Evolutionary conservation across 768 basidiomycete species (phyloP).

Genomic region (Gloeophyllum trabeum): DNA sequence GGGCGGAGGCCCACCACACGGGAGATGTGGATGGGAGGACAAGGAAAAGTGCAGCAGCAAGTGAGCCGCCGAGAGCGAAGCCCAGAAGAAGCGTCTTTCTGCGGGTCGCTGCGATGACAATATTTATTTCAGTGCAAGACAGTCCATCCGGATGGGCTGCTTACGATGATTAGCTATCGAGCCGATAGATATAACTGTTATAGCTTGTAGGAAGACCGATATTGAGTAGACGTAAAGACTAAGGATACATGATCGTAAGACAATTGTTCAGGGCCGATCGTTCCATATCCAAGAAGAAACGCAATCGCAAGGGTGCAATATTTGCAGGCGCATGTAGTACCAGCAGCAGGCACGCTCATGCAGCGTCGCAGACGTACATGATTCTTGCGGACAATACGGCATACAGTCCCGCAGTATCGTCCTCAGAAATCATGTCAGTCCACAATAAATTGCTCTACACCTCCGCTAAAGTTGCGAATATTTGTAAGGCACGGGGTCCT

Average conservation of each 20-base stretch:
- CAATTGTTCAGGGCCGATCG: not conserved
- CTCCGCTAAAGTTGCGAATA: no score
- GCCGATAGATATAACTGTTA: slow-evolving; percentile 94
- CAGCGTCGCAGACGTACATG: not conserved
- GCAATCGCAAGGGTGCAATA: no score
- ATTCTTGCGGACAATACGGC: no score
- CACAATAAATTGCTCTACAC: no score
- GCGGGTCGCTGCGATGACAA: slow-evolving; percentile 35
- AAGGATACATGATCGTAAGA: slow-evolving; percentile 5
- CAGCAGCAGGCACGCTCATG: no score
- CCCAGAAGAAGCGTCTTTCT: slow-evolving; percentile 69
- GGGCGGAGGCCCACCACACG: slow-evolving; percentile 56
- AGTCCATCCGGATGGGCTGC: slow-evolving; percentile 15
- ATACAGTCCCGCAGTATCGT: no score
- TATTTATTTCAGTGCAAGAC: not conserved
- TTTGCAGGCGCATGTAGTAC: no score
- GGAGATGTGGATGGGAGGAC: slow-evolving; percentile 59
- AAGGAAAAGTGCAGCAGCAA: slow-evolving; percentile 61
- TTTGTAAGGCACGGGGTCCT: no score
- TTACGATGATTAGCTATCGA: slow-evolving; percentile 83
- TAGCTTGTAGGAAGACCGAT: slow-evolving; percentile 80
- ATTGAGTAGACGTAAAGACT: slow-evolving; percentile 85
- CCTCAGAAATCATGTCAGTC: no score
- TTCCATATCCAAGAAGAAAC: not conserved
- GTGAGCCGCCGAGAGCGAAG: slow-evolving; percentile 66